phyloP scores from a whole-genome alignment of 2,329 filamentous ascomycete genomes.

The Helotiales sp. region DNA sequence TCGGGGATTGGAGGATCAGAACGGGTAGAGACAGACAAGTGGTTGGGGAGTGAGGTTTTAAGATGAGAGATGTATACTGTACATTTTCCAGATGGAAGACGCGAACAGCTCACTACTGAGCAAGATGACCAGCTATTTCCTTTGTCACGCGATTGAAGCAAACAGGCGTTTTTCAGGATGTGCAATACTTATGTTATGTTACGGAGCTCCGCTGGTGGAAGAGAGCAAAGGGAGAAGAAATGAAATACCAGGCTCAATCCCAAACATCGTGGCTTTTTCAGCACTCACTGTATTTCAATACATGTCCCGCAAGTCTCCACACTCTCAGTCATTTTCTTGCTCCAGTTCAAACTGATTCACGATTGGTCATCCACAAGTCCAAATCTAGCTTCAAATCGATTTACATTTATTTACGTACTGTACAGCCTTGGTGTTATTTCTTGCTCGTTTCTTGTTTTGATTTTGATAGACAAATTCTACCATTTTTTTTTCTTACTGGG shows the following conservation, averaged over 20 bases:
- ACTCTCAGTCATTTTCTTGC: too few species aligned
- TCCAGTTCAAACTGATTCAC: too few species aligned
- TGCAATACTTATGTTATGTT: neutral
- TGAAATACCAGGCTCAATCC: neutral
- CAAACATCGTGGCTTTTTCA: conserved; percentile 26
- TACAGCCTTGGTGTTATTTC: too few species aligned
- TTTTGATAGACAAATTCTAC: too few species aligned
- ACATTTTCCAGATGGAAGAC: neutral
- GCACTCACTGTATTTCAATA: too few species aligned
- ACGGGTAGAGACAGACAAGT: neutral
- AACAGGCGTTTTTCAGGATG: conserved; percentile 11
- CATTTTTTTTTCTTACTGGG: too few species aligned
- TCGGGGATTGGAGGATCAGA: neutral
- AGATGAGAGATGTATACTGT: neutral
- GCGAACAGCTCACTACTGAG: neutral
- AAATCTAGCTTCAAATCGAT: too few species aligned
- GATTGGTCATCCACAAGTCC: too few species aligned
- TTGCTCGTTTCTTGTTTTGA: too few species aligned
- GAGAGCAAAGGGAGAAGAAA: neutral
- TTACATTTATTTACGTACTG: too few species aligned
- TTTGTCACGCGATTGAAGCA: neutral
- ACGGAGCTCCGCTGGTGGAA: neutral
- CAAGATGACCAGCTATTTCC: neutral
- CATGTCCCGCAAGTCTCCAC: too few species aligned
- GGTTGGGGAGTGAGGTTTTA: neutral